A percentile compares a stretch with the other conserved stretches of the same genome.
These are phyloP conservation scores for Aschersonia sp. DNA, from an alignment of 2,329 filamentous ascomycete species.

Conservation along the genomic window DNA sequence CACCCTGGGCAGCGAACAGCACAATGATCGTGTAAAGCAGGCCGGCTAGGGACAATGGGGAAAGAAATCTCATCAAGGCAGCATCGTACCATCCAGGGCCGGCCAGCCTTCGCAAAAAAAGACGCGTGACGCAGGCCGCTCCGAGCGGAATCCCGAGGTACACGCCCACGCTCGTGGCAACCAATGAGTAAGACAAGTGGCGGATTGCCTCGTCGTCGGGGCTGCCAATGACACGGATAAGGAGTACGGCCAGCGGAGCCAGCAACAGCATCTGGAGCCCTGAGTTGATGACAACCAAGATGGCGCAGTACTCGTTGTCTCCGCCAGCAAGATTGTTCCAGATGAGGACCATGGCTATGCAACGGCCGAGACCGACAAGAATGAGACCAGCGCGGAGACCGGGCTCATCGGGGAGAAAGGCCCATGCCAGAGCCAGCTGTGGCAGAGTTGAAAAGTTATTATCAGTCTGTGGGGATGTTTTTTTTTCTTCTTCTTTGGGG, in stretches of 20 bases:
- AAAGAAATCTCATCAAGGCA: slow-evolving; percentile 53
- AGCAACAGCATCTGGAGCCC: slow-evolving; percentile 61
- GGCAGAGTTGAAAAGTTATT: background rate
- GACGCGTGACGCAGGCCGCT: slow-evolving; percentile 63
- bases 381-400: slow-evolving; percentile 54
- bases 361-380: slow-evolving; percentile 70
- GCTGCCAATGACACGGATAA: slow-evolving; percentile 52
- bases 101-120: slow-evolving; percentile 39
- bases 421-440: slow-evolving; percentile 53
- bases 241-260: slow-evolving; percentile 53
- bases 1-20: slow-evolving; percentile 70
- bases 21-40: slow-evolving; percentile 79
- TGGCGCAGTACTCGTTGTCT: slow-evolving; percentile 69
- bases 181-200: slow-evolving; percentile 43
- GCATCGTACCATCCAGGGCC: slow-evolving; percentile 49
- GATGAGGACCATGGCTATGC: slow-evolving; percentile 74
- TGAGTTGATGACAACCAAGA: slow-evolving; percentile 63
- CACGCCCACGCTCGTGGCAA: slow-evolving; percentile 68
- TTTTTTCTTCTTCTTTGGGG: too few relatives aligned
- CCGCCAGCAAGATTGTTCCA: slow-evolving; percentile 61
- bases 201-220: slow-evolving; percentile 16
- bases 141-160: slow-evolving; percentile 76
- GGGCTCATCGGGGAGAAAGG: slow-evolving; percentile 44
- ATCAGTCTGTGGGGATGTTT: background rate
- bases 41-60: slow-evolving; percentile 67